These are phyloP conservation scores for Asclepias syriaca DNA, from an alignment of 257 asterid species.

Conservation along the genomic window DNA sequence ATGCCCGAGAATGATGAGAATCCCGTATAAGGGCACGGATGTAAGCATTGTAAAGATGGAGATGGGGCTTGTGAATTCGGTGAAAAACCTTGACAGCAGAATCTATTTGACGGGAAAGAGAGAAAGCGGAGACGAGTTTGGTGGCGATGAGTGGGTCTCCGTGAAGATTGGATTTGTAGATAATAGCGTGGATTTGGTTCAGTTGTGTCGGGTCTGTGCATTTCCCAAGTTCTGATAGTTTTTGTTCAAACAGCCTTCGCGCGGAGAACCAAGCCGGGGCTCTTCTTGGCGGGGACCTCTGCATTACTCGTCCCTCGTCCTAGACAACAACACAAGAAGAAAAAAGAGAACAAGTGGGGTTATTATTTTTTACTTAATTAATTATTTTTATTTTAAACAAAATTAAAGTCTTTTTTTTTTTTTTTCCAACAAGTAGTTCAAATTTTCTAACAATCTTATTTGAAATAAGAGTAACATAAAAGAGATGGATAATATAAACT, in stretches of 20 bases:
- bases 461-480: too few species aligned
- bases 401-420: too few species aligned
- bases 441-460: too few species aligned
- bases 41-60: conserved; percentile 44
- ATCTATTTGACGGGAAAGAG: conserved; percentile 46
- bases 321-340: neutral
- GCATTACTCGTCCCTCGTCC: neutral
- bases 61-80: conserved; percentile 44
- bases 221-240: conserved; percentile 54
- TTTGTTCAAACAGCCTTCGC: conserved; percentile 58
- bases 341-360: too few species aligned
- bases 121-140: conserved; percentile 58
- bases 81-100: conserved; percentile 49
- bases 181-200: conserved; percentile 58
- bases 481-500: too few species aligned
- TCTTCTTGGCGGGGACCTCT: conserved; percentile 50
- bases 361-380: too few species aligned
- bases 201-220: conserved; percentile 53
- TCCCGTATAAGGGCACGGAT: conserved; percentile 46
- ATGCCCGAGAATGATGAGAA: conserved; percentile 43
- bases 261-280: conserved; percentile 60
- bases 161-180: conserved; percentile 63
- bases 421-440: too few species aligned
- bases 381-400: too few species aligned
- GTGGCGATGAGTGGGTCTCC: conserved; percentile 52